phyloP scores from a whole-genome alignment of 306 rosid genomes.

The Ammopiptanthus mongolicus region DNA sequence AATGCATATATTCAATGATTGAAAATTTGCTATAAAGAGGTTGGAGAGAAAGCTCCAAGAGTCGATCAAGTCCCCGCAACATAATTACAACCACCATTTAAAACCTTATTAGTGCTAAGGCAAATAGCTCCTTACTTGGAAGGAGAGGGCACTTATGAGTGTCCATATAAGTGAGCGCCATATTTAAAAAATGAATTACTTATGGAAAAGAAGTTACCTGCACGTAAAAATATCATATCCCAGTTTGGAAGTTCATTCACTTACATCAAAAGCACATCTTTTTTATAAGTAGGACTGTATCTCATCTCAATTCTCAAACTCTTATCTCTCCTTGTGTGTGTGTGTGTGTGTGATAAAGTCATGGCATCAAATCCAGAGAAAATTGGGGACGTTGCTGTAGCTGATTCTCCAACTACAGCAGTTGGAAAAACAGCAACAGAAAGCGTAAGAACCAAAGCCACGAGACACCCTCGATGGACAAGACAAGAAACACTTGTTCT shows the following conservation, averaged over 20 bases:
- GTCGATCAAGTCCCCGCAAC: no score
- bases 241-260: conserved; percentile 21
- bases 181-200: conserved; percentile 16
- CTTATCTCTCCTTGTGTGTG: background rate
- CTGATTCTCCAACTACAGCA: conserved; percentile 21
- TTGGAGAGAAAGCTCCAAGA: no score
- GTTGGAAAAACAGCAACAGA: conserved; percentile 13
- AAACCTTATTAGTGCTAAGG: no score
- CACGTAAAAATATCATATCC: conserved; percentile 21
- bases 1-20: no score
- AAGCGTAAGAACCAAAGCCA: conserved; percentile 25
- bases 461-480: conserved; percentile 54
- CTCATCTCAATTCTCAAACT: conserved; percentile 8
- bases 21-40: no score
- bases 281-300: background rate
- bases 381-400: background rate
- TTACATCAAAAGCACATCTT: background rate
- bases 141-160: background rate
- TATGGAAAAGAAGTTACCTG: conserved; percentile 14
- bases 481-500: conserved; percentile 43
- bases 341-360: background rate
- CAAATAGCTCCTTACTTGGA: background rate
- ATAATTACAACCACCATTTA: no score
- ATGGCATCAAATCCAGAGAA: conserved; percentile 34
- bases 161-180: conserved; percentile 4